phyloP scores from a whole-genome alignment of 306 rosid genomes.

The Lathyrus sativus region DNA sequence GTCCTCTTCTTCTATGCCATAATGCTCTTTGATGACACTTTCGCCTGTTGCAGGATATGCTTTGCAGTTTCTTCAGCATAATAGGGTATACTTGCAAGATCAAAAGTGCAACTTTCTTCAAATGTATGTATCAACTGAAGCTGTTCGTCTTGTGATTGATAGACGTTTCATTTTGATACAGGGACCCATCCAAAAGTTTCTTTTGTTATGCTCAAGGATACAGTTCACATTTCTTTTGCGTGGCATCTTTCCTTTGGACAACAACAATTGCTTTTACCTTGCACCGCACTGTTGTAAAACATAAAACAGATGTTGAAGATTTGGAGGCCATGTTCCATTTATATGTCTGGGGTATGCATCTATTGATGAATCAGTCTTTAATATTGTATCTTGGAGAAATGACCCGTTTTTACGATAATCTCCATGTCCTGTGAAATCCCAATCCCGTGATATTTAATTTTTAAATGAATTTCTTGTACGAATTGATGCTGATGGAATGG shows the following conservation, averaged over 20 bases:
- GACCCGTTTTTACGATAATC: constrained; percentile 28
- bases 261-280: constrained; percentile 96
- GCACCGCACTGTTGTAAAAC: constrained; percentile 92
- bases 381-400: constrained; percentile 21
- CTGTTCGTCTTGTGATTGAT: constrained; percentile 27
- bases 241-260: constrained; percentile 98
- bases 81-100: constrained; percentile 65
- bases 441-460: constrained; percentile 19
- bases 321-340: constrained; percentile 95
- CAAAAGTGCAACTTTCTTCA: constrained; percentile 25
- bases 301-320: constrained; percentile 97
- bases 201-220: constrained; percentile 90
- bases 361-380: constrained; percentile 32
- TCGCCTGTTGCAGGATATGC: constrained; percentile 79
- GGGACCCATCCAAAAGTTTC: constrained; percentile 91
- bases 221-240: constrained; percentile 91
- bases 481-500: constrained; percentile 26
- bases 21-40: constrained; percentile 42
- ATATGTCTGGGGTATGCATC: constrained; percentile 94
- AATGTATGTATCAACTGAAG: constrained; percentile 35
- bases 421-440: constrained; percentile 22
- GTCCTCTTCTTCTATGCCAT: constrained; percentile 26
- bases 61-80: constrained; percentile 97
- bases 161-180: constrained; percentile 47
- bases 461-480: constrained; percentile 25